Percentiles rank a stretch among this genome's conserved stretches.
phyloP scores from a whole-genome alignment of 805 yeast genomes.

The Ogataea zsoltii region DNA sequence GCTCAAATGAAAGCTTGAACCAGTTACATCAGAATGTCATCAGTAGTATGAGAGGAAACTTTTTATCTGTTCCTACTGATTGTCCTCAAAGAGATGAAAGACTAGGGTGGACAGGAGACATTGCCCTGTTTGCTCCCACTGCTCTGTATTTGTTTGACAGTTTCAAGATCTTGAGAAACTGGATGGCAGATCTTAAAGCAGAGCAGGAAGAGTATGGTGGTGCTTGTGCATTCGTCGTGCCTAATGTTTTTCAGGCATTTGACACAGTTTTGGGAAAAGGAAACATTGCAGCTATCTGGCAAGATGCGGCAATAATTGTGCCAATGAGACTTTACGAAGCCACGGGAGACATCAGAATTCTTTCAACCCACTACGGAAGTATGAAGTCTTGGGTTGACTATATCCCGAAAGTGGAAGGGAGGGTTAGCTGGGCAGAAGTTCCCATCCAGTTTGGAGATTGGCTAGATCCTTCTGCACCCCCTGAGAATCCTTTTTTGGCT shows the following conservation, averaged over 20 bases:
- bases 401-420: slow-evolving; percentile 18
- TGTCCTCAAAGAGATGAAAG: slow-evolving; percentile 33
- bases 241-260: slow-evolving; percentile 20
- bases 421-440: slow-evolving; percentile 14
- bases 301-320: slow-evolving; percentile 28
- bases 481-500: slow-evolving; percentile 25
- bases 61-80: slow-evolving; percentile 27
- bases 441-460: slow-evolving; percentile 33
- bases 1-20: slow-evolving; percentile 21
- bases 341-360: slow-evolving; percentile 11
- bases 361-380: slow-evolving; percentile 13
- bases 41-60: slow-evolving; percentile 28
- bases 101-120: slow-evolving; percentile 32
- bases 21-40: slow-evolving; percentile 19
- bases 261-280: slow-evolving; percentile 17
- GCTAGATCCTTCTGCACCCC: slow-evolving; percentile 31
- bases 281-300: slow-evolving; percentile 23
- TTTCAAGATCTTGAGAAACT: slow-evolving; percentile 20
- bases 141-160: slow-evolving; percentile 25
- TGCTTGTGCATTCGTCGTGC: slow-evolving; percentile 23
- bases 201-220: slow-evolving; percentile 25
- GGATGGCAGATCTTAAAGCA: slow-evolving; percentile 25
- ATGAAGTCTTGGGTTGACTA: slow-evolving; percentile 18
- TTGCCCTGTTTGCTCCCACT: slow-evolving; percentile 27
- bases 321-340: slow-evolving; percentile 18